phyloP scores from a whole-genome alignment of 805 yeast species.

The Ogataea zsoltii region DNA sequence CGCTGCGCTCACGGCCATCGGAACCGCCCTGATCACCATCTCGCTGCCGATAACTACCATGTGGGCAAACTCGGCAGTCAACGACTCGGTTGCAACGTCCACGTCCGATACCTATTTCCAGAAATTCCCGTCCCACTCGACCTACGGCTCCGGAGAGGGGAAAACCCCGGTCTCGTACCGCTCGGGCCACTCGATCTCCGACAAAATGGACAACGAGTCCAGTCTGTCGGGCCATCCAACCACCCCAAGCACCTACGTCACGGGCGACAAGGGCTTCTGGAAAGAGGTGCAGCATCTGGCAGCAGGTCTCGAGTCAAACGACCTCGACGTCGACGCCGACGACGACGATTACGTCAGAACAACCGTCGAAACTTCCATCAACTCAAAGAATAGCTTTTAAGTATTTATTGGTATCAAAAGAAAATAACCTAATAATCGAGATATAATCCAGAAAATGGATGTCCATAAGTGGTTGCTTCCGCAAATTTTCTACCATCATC shows the following conservation, averaged over 20 bases:
- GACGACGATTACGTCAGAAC: constrained; percentile 18
- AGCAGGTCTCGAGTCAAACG: constrained; percentile 28
- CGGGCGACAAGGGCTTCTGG: constrained; percentile 29
- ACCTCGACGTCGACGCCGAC: constrained; percentile 19
- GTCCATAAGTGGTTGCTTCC: too few relatives aligned
- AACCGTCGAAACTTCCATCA: constrained; percentile 20
- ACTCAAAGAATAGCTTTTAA: background rate
- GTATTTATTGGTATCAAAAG: too few relatives aligned
- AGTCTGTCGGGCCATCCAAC: constrained; percentile 6
- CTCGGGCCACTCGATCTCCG: constrained; percentile 8
- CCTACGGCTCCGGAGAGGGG: constrained; percentile 15
- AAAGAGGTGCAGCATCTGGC: constrained; percentile 33
- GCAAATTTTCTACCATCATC: too few relatives aligned
- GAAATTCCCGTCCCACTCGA: constrained; percentile 14
- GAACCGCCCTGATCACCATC: constrained; percentile 62
- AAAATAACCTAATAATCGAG: too few relatives aligned
- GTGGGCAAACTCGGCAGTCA: constrained; percentile 81
- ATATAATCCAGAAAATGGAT: too few relatives aligned
- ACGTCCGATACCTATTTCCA: constrained; percentile 28
- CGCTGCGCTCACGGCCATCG: constrained; percentile 49
- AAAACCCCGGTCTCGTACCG: constrained; percentile 13
- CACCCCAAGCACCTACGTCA: constrained; percentile 22
- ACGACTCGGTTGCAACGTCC: constrained; percentile 44
- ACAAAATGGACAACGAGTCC: constrained; percentile 16
- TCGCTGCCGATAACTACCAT: constrained; percentile 81